phyloP scores from a whole-genome alignment of 129 eudicot genomes.

The Chrysanthemum seticuspe region DNA sequence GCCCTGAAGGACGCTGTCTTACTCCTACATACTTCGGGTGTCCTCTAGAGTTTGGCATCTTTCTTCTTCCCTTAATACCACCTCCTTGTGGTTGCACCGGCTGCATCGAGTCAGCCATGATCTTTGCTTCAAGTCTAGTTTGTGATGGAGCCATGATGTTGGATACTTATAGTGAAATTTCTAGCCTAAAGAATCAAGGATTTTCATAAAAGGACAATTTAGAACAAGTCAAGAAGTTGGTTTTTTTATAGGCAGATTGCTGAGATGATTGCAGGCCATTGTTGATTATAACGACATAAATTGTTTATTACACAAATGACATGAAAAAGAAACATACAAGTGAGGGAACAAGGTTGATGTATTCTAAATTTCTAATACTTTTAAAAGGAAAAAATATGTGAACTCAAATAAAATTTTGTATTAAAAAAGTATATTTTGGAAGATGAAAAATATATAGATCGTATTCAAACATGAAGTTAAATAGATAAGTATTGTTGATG shows the following conservation, averaged over 20 bases:
- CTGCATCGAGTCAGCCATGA: conserved; percentile 28
- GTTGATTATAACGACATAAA: conserved; percentile 25
- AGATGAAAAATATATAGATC: neutral
- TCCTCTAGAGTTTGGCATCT: conserved; percentile 42
- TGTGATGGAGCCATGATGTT: conserved; percentile 21
- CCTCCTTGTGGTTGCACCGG: conserved; percentile 8
- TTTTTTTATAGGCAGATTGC: neutral
- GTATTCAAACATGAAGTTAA: conserved; percentile 8
- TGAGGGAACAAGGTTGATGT: conserved; percentile 17
- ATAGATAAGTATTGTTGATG: conserved; percentile 16
- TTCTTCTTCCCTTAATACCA: conserved; percentile 35
- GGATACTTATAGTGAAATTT: conserved; percentile 16
- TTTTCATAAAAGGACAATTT: conserved; percentile 24
- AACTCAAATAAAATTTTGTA: neutral
- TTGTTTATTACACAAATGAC: conserved; percentile 24
- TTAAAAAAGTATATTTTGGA: neutral
- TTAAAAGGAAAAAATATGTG: conserved; percentile 8
- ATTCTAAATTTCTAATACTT: neutral
- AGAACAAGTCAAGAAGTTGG: conserved; percentile 27
- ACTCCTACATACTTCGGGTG: conserved; percentile 41
- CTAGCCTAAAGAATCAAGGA: conserved; percentile 11
- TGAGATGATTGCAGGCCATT: conserved; percentile 31
- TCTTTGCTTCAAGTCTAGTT: conserved; percentile 14
- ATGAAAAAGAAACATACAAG: conserved; percentile 14
- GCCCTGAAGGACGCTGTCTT: conserved; percentile 41